phyloP scores from a whole-genome alignment of 2,329 filamentous ascomycete genomes.

The Aspergillus latus region DNA sequence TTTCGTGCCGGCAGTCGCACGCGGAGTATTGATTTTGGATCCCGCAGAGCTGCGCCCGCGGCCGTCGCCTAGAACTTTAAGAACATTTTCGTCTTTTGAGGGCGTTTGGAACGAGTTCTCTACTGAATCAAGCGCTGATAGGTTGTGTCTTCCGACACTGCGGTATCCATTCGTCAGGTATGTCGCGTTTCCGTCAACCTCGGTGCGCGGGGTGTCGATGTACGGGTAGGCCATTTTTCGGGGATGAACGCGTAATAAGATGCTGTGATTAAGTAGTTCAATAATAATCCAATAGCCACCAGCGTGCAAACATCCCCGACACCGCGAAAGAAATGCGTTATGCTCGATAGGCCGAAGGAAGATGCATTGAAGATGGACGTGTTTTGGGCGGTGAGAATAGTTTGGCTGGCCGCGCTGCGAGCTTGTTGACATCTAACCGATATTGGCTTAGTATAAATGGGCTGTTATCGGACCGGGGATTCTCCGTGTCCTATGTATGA shows the following conservation, averaged over 20 bases:
- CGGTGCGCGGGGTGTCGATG: constrained; percentile 81
- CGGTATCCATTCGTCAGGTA: constrained; percentile 69
- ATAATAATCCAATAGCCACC: constrained; percentile 16
- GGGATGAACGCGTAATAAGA: constrained; percentile 19
- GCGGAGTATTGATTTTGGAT: constrained; percentile 70
- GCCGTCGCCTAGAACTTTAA: constrained; percentile 71
- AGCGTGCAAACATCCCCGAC: constrained; percentile 30
- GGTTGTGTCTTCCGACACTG: constrained; percentile 42
- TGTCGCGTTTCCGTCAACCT: constrained; percentile 77
- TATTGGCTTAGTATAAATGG: constrained; percentile 30
- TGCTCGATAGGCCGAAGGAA: constrained; percentile 12
- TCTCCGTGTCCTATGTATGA: constrained; percentile 34
- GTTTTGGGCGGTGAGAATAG: constrained; percentile 35
- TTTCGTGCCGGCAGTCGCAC: constrained; percentile 59
- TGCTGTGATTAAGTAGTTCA: constrained; percentile 7
- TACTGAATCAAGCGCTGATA: constrained; percentile 70
- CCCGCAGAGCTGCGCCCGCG: constrained; percentile 51
- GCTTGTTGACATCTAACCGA: constrained; percentile 46
- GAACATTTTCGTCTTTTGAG: constrained; percentile 71
- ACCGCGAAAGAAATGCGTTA: background rate
- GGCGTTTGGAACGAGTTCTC: constrained; percentile 85
- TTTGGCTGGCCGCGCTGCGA: background rate
- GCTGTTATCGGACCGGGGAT: constrained; percentile 26
- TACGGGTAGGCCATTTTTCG: constrained; percentile 64
- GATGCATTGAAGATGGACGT: constrained; percentile 26